Evolutionary conservation across 371 early-diverging fungal species (phyloP), one percentile per base, ranked within the genome.

Genomic region (Umbelopsis sp.): DNA sequence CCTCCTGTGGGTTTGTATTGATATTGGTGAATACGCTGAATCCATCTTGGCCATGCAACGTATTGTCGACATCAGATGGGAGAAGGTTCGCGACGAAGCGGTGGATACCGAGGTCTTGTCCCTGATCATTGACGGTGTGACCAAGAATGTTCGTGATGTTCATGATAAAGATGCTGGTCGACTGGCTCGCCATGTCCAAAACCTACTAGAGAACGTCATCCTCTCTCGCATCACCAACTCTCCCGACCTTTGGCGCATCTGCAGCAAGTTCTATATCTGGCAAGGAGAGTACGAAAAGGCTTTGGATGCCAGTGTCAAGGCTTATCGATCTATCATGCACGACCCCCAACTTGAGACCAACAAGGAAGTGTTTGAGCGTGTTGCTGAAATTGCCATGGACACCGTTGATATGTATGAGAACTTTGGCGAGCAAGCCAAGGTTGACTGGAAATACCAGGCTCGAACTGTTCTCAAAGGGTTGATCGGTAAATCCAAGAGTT

Each of bases 361-460:
- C 8, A 81, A 83, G 16, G 73, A 75, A 12, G 81, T 88, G 20
- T 96, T 98, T 76, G 82, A 87, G 32, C 78, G 86, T 14, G 92
- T 89, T 0, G 93, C 87, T 3, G 78, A 82, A 9, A 82, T 86
- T 0, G 91, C 93, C 0, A 65, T 92, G 68, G 91, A 93, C 52
- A 85, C 94, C 22, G 92, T 92, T 2, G 91, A 92, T 44, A 89
- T 88, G 78, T 96, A 93, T 72, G 84, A 91, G 50, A 91, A 86
- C 66, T 63, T 93, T 63, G 93, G 93, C 41, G 79, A 84, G 24
- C 80, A 85, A 63, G 72, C 69, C 1, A 73, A 67, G 52, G 92
- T 93, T 22, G 97, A 97, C 72, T 97, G 97, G 96, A 83, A 82
- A 64, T 95, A 94, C 70, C 95, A 97, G 73, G 81, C 93, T 11